Base-by-base conservation (phyloP, 768 basidiomycete species). In the Boletus fagicola region DNA sequence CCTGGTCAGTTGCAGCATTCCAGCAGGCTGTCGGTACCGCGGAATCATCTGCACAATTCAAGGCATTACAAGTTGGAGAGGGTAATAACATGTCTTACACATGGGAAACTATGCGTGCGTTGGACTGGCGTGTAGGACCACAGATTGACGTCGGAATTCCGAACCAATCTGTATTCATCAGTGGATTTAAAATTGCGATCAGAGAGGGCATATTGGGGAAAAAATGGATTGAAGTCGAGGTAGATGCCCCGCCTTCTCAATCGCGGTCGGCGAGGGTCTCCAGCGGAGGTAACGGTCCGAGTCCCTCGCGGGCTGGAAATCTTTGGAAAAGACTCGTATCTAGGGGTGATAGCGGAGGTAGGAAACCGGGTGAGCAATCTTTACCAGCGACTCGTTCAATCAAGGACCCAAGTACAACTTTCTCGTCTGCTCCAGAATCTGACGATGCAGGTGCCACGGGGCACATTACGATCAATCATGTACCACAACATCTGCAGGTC, bases 1-100 rank as follows among this genome's bases (percentile, higher is more conserved):
- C 67, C 3, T 73, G 72, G 69, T 71, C 68, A 1, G 62, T 68
- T n/a, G 71, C 67, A 1, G 52, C 58, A 0, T 64, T 63, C 24
- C 52, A 46, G n/a, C 35, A 56, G 31, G 31, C 53, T 2, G 33
- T 28, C 0, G 51, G 51, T 12, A 16, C 26, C 5, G 11, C 54
- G 3, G 49, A 51, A 38, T 50, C 54, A 15, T 39, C 50, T 5
- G 61, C 62, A 1, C 59, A 62, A 8, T 68, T 68, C 44, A 68
- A 62, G n/a, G 65, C 31, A 15, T 43, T 53, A 5, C 49, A 48
- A 5, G 33, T 47, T 11, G 46, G 50, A 1, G 51, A 26, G 6
- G 54, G 53, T 11, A 45, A 53, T 18, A 54, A 54, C n/a, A 44
- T 61, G 20, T 59, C 59, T 15, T 63, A 60, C 31, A 9, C 58